phyloP scores from a whole-genome alignment of 1,284 basidiomycete genomes.

The Amylostereum chailletii region DNA sequence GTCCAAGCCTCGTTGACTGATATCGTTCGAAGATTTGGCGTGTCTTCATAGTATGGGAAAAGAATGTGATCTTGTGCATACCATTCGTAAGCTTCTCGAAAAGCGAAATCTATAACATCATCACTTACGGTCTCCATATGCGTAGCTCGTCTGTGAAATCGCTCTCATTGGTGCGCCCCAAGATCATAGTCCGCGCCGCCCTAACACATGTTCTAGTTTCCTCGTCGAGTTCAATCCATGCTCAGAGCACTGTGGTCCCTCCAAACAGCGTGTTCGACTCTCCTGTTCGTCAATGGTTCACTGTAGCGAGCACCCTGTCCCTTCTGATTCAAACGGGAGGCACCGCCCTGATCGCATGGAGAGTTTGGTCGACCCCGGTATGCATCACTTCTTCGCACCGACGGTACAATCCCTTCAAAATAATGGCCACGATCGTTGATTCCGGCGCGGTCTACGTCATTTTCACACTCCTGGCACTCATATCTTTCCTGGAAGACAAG shows the following conservation, averaged over 20 bases:
- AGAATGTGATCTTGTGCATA: neutral
- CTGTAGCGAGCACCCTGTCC: neutral
- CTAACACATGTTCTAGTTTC: neutral
- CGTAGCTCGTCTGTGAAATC: neutral
- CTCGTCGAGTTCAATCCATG: neutral
- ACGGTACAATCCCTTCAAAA: neutral
- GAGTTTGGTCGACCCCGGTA: neutral
- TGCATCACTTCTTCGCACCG: neutral
- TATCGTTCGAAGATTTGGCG: neutral
- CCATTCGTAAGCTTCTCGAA: neutral
- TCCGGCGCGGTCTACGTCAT: neutral
- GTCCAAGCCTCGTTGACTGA: neutral
- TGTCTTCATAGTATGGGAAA: neutral
- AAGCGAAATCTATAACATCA: neutral
- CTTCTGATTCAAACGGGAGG: neutral
- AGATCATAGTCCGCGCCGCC: neutral
- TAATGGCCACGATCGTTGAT: neutral
- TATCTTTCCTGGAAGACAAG: neutral
- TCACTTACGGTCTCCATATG: neutral
- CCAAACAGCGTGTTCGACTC: neutral
- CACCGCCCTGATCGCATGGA: neutral
- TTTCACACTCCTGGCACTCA: neutral
- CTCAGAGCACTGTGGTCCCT: neutral
- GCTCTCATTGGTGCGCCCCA: neutral
- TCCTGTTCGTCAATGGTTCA: neutral